Evolutionary conservation across 2,329 filamentous ascomycete species (phyloP), one percentile per base, ranked within the genome.

Genomic region (Hymenoscyphus fructigenus): DNA sequence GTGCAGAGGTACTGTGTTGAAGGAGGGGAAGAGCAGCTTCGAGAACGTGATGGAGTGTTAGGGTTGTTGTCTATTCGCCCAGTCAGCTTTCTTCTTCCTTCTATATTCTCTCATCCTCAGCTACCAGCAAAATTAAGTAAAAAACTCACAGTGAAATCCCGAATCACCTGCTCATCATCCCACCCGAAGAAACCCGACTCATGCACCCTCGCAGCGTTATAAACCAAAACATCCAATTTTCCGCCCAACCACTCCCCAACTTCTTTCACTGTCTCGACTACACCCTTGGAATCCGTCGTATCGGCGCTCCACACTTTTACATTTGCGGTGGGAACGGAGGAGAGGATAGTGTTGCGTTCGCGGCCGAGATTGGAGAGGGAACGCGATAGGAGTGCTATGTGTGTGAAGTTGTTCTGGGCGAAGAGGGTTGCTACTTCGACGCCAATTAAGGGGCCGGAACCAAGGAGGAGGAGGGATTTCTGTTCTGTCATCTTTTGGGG

Each of bases 401-500:
- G 60, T 17, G 60, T 61, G 29, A 61, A 61, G n/a, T 2, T 5
- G 5, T 61, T 38, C 5, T 28, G 20, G 10, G 60, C 47, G n/a
- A 61, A 61, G 60, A 56, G 47, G 17, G 15, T n/a, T 10, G 47
- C 50, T 6, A 57, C 26, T 17, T 38, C 34, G 50, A 34, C n/a
- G 15, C 47, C 50, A 9, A 61, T 61, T 1, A 38, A 17, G 28
- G 60, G 60, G 23, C 60, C 60, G 14, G 29, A 38, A 23, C 60
- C 60, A 6, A 61, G 5, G 17, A 61, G 47, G 60, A 56, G 50
- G 60, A 61, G 60, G 29, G 60, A 26, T 20, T 57, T 57, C 28
- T 28, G 32, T 26, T 14, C 34, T 38, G 34, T 10, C 34, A 38
- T 38, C 2, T n/a, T 38, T 38, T 14, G 34, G 34, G 34, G 34